phyloP scores from a whole-genome alignment of 192 early-diverging fungal species.

The Gaertneriomyces semiglobifer region DNA sequence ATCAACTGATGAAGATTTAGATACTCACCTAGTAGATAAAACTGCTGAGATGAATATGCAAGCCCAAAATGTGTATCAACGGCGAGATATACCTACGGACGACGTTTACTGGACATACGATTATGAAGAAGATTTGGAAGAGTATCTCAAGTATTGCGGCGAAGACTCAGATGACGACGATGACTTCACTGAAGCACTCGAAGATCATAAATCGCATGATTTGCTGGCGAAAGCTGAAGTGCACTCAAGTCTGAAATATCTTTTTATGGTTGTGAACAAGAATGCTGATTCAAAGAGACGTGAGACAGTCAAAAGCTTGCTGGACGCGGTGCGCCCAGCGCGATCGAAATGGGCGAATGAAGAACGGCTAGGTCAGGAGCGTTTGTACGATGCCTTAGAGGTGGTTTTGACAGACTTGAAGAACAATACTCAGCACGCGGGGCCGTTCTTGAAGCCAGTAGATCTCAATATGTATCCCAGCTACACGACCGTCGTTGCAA shows the following conservation, averaged over 20 bases:
- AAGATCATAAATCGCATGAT: background rate
- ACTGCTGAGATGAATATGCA: background rate
- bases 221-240: background rate
- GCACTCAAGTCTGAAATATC: conserved; percentile 43
- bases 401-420: conserved; percentile 77
- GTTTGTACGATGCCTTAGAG: conserved; percentile 88
- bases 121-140: conserved; percentile 57
- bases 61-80: background rate
- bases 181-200: background rate
- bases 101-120: conserved; percentile 69
- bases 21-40: background rate
- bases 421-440: conserved; percentile 47
- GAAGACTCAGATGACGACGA: background rate
- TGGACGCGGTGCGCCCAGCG: conserved; percentile 74
- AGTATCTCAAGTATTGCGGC: conserved; percentile 34
- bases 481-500: conserved; percentile 67
- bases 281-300: conserved; percentile 51
- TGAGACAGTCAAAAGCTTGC: conserved; percentile 66
- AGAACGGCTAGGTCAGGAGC: conserved; percentile 69
- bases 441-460: conserved; percentile 65
- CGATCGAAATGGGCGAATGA: conserved; percentile 76
- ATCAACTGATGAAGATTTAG: background rate
- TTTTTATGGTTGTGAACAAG: conserved; percentile 71
- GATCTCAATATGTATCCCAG: too few species aligned
- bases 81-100: conserved; percentile 43